Conservation (phyloP, 176 grass and related monocot genomes). For the Rhynchospora breviuscula region DNA sequence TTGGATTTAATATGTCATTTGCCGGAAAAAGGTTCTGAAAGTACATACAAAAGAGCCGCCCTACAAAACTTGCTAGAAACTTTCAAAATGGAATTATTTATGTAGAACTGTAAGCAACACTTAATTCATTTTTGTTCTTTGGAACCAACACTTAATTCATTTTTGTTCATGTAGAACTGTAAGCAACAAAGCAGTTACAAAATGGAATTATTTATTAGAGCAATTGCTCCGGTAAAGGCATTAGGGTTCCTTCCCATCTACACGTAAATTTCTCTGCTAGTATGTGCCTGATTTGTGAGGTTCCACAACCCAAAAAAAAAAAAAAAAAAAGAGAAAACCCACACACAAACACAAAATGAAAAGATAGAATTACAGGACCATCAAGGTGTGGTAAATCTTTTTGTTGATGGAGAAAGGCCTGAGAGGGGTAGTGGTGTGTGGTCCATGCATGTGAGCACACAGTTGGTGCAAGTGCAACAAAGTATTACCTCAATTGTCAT, state of each 20-base stretch:
- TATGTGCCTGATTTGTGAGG: slow-evolving; percentile 6
- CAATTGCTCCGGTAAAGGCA: background rate
- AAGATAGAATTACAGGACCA: slow-evolving; percentile 1
- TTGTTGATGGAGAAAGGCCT: background rate
- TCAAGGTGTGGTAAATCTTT: background rate
- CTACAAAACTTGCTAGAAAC: background rate
- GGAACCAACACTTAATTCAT: background rate
- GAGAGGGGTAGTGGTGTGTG: background rate
- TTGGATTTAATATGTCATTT: background rate
- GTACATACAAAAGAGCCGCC: background rate
- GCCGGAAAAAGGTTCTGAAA: background rate
- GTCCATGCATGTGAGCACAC: slow-evolving; percentile 32
- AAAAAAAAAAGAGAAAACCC: background rate
- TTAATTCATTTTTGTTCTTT: background rate
- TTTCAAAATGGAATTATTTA: no score
- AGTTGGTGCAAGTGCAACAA: background rate
- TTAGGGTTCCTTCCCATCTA: background rate
- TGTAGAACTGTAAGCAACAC: background rate
- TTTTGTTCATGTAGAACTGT: background rate
- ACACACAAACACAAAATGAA: background rate
- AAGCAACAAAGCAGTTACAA: background rate
- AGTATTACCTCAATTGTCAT: background rate
- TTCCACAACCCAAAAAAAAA: slow-evolving; percentile 10
- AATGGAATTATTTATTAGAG: background rate
- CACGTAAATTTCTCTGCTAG: slow-evolving; percentile 32